Base-by-base conservation (phyloP, 73 alveolate genomes). In the Paramecium caudatum region DNA sequence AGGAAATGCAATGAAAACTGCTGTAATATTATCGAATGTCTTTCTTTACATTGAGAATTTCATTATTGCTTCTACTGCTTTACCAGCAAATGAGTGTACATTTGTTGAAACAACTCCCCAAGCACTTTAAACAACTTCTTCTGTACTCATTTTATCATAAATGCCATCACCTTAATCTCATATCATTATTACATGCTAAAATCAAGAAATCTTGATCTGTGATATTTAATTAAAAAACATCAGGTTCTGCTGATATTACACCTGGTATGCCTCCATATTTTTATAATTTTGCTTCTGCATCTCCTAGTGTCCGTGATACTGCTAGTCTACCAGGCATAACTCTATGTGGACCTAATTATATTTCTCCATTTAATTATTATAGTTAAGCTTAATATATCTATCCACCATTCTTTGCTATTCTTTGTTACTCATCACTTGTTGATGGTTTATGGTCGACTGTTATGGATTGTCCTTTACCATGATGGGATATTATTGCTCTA, bases 21-120 rank as follows among this genome's bases (percentile, higher is more conserved):
- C 92, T 23, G 98, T 94, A 37, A 95, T 91, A 83, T 95, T 95
- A 68, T 95, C 98, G 84, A 82, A 46, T 17, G 97, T 95, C 55
- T 90, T 91, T 90, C 98, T 93, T 30, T 83, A 94, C 84, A 98
- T 86, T 3, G 99, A 94, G 48, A 95, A 80, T 82, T 95, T 96
- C 47, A 98, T 93, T 2, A 98, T 96, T 81, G 93, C 94, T 82
- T 98, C 99, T 15, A 98, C 99, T 21, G 97, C 98, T 48, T 93
- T 82, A 3, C 99, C 99, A 32, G 98, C 96, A 86, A 94, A 91
- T 65, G 91, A 82, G 91, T 98, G 99, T 32, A 98, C 94, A 65
- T 94, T 93, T 15, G 61, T 19, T 15, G 85, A 15, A 45, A 61
- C 12, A 16, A 45, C 80, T 19, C 45, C 21, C 95, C 97, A 95